Base-by-base conservation (phyloP, 352 stramenopile genomes). In the Blastocystis sp. region DNA sequence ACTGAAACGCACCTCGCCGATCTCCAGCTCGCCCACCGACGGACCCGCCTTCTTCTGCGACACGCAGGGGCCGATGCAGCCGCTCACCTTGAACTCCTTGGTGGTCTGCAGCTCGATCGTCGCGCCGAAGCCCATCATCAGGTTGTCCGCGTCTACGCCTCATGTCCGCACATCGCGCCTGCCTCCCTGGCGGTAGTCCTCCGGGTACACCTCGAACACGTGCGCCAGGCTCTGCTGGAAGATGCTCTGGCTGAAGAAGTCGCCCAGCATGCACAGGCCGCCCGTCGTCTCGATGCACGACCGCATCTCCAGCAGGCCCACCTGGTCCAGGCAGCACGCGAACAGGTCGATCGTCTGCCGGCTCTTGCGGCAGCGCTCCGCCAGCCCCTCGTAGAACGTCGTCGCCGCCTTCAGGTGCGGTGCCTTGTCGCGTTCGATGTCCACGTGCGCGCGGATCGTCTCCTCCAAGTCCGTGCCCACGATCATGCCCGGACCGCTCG, bases 291-390 rank as follows among this genome's bases (percentile, higher is more conserved):
- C 95, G 48, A 99, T 95, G 81, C 97, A 97, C 42, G 93, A 92
- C 70, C 95, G 94, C 96, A 99, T 99, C 92, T 99, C 97, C 91
- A 99, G 94, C 81, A 99, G 94, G 89, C 97, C 97, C 91, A 93
- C 94, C 90, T 97, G 94, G 92, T 99, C 97, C 61, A 99, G 91
- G 69, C 94, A 98, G 90, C 96, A 99, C 1, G 96, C 97, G 91
- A 99, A 99, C 59, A 99, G 94, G 91, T 99, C 97, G 28, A 99
- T 95, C 0, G 98, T 95, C 91, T 99, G 96, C 89, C 93, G 97
- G 70, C 93, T 95, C 21, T 92, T 90, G 82, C 95, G 91, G 90
- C 93, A 94, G n/a, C 95, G 93, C 69, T 97, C 93, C 0, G 96
- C 95, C 42, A 99, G 91, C 38, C 93, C 93, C 76, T 96, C 92